Evolutionary conservation across 2,329 filamentous ascomycete genomes (phyloP).

Genomic region (Penicillium polonicum): DNA sequence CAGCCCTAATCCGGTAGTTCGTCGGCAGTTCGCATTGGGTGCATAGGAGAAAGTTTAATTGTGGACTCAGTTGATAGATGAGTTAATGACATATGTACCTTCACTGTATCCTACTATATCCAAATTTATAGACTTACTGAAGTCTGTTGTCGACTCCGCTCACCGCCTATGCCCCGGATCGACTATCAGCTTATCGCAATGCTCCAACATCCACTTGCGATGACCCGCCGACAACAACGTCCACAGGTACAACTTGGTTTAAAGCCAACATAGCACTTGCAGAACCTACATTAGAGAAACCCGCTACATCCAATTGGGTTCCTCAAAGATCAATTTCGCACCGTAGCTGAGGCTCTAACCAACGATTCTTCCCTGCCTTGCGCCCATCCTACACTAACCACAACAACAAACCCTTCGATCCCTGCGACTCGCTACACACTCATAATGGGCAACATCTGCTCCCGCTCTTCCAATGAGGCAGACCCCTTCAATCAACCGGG

Average conservation of each 20-base stretch:
- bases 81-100: not conserved
- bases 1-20: not conserved
- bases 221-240: not conserved
- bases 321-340: not conserved
- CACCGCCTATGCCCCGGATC: conserved; percentile 14
- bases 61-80: not conserved
- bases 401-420: conserved; percentile 6
- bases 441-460: conserved; percentile 83
- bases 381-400: not conserved
- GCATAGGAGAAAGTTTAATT: not conserved
- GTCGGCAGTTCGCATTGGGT: too few relatives aligned
- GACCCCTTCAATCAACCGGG: conserved; percentile 72
- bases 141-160: not conserved
- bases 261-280: not conserved
- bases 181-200: conserved; percentile 10
- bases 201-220: not conserved
- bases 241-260: not conserved
- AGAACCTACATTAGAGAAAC: not conserved
- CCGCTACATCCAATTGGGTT: not conserved
- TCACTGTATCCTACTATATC: not conserved
- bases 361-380: not conserved
- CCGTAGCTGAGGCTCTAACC: not conserved
- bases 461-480: conserved; percentile 60
- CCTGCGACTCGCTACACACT: conserved; percentile 3
- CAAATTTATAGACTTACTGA: not conserved